Percentiles rank a stretch among this genome's conserved stretches.
Evolutionary conservation across 495 filamentous ascomycete genomes (phyloP).

Genomic region (Penicillium crystallinum): DNA sequence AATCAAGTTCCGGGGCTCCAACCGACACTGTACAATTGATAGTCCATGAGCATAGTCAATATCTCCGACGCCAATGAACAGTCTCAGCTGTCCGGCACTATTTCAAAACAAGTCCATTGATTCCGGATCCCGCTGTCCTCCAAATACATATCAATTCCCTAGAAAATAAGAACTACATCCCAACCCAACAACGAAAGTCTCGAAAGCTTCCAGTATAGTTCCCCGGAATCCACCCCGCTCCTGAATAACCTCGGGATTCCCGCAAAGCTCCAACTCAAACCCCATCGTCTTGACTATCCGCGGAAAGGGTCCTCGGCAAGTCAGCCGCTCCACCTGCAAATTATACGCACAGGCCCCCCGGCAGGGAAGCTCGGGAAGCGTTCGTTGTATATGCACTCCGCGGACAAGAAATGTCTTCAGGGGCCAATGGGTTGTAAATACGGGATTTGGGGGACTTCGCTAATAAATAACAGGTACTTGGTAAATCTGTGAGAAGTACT

Average conservation of each 20-base stretch:
- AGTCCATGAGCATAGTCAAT: too few relatives aligned
- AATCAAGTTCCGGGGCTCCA: too few relatives aligned
- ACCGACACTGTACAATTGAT: too few relatives aligned
- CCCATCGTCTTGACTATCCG: neutral
- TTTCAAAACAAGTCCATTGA: too few relatives aligned
- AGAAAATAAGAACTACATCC: neutral
- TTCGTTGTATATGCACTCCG: neutral
- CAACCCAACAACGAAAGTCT: neutral
- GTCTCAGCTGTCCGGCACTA: too few relatives aligned
- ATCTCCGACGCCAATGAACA: too few relatives aligned
- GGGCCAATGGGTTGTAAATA: neutral
- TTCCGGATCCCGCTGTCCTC: too few relatives aligned
- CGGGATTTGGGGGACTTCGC: too few relatives aligned
- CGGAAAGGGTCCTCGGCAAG: conserved; percentile 1
- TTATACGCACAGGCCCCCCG: neutral
- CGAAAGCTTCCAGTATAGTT: neutral
- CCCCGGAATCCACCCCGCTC: neutral
- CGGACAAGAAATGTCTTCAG: neutral
- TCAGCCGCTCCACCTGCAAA: neutral
- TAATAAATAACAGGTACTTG: neutral
- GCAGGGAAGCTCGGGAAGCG: conserved; percentile 1
- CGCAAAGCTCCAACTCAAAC: neutral
- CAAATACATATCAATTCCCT: too few relatives aligned
- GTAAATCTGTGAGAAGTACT: neutral
- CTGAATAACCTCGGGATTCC: neutral